A percentile compares a stretch with the other conserved stretches of the same genome.
Conservation (phyloP, 148 eudicot species). For the Gaultheria prostrata region DNA sequence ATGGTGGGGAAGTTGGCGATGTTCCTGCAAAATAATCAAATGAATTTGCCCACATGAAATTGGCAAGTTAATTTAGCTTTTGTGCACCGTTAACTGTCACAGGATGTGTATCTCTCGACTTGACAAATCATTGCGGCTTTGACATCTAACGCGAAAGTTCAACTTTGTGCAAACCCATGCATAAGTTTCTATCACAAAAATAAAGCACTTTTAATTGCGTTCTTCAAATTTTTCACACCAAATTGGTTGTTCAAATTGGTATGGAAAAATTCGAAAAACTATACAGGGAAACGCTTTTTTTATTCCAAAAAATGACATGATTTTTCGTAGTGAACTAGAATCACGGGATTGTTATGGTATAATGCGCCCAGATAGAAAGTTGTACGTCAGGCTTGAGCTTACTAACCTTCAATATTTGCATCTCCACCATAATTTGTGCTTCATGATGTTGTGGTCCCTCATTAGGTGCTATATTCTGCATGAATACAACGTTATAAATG, state of each 20-base stretch:
- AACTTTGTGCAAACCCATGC: too few relatives aligned
- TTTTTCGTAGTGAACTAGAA: too few relatives aligned
- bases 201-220: too few relatives aligned
- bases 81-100: neutral
- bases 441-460: constrained; percentile 20
- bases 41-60: neutral
- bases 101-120: neutral
- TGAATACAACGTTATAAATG: neutral
- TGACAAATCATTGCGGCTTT: neutral
- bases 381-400: neutral
- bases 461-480: constrained; percentile 23
- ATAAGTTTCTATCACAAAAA: too few relatives aligned
- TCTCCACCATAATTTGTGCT: constrained; percentile 16
- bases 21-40: constrained; percentile 31
- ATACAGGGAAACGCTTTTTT: too few relatives aligned
- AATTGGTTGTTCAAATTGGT: too few relatives aligned
- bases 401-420: constrained; percentile 27
- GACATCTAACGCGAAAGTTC: too few relatives aligned
- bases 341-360: neutral
- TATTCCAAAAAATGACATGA: too few relatives aligned
- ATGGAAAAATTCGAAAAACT: too few relatives aligned
- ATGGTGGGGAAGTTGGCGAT: constrained; percentile 15
- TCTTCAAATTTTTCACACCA: too few relatives aligned
- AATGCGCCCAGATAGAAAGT: neutral
- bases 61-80: neutral